A percentile compares a stretch with the other conserved stretches of the same genome.
Conservation (phyloP, 1,284 basidiomycete species). For the Ceratobasidium theobromae region DNA sequence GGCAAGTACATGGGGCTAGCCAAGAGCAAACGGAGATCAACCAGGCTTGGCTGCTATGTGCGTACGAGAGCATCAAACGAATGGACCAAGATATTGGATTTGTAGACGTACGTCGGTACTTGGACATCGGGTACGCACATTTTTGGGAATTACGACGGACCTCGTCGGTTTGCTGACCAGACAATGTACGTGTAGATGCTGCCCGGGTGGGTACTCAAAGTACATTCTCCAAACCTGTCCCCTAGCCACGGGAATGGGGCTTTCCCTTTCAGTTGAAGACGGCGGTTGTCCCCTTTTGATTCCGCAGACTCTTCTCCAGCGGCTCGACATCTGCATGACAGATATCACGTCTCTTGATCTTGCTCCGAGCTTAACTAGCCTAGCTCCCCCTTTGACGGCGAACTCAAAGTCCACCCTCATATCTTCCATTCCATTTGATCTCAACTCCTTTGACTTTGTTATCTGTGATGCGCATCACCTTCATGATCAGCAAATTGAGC, state of each 20-base stretch:
- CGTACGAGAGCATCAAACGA: neutral
- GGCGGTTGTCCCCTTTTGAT: neutral
- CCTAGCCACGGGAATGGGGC: neutral
- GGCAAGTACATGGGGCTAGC: too few relatives aligned
- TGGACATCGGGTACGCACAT: slow-evolving; percentile 1
- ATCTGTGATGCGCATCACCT: slow-evolving; percentile 45
- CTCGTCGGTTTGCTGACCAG: neutral
- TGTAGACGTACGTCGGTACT: neutral
- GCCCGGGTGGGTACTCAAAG: slow-evolving; percentile 3
- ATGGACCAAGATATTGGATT: neutral
- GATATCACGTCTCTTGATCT: slow-evolving; percentile 7
- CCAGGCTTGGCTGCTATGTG: neutral
- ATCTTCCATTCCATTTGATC: slow-evolving; percentile 7
- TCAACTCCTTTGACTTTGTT: slow-evolving; percentile 40
- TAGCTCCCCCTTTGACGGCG: neutral
- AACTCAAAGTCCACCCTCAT: neutral
- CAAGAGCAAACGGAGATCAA: too few relatives aligned
- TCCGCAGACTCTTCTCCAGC: neutral
- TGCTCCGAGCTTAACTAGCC: neutral
- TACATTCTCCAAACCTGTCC: neutral
- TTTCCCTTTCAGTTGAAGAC: neutral
- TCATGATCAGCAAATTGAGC: slow-evolving; percentile 33
- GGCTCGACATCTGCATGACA: neutral
- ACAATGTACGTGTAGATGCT: neutral
- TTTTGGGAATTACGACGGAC: neutral